phyloP scores from a whole-genome alignment of 2,329 filamentous ascomycete species.

The Endothia cerciana region DNA sequence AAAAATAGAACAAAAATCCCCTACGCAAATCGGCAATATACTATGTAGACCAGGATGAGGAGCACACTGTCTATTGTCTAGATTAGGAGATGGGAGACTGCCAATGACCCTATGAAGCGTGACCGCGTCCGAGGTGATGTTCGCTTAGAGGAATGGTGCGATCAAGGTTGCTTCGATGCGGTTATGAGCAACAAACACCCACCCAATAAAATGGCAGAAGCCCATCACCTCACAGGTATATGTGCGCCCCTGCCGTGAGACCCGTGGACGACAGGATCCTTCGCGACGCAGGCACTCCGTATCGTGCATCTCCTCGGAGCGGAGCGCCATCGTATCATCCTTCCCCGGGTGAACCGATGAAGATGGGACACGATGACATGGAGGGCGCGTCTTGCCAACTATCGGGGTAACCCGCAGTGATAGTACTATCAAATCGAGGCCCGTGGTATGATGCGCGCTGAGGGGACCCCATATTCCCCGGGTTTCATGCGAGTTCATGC shows the following conservation, averaged over 20 bases:
- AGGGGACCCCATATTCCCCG: neutral
- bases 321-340: constrained; percentile 4
- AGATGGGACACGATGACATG: no score
- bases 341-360: no score
- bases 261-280: neutral
- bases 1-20: no score
- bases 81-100: no score
- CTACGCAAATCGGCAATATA: no score
- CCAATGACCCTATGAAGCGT: neutral
- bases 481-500: neutral
- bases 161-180: no score
- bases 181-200: no score
- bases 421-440: neutral
- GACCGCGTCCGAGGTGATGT: neutral
- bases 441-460: neutral
- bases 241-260: neutral
- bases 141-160: constrained; percentile 12
- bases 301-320: constrained; percentile 17
- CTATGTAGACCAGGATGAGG: no score
- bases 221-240: constrained; percentile 18
- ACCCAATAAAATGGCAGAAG: constrained; percentile 1
- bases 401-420: neutral
- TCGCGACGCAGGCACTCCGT: neutral
- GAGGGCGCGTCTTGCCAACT: neutral
- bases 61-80: no score